Percentiles rank a stretch among this genome's conserved stretches.
phyloP scores from a whole-genome alignment of 106 monocot species.

The Dendrobium nobile region DNA sequence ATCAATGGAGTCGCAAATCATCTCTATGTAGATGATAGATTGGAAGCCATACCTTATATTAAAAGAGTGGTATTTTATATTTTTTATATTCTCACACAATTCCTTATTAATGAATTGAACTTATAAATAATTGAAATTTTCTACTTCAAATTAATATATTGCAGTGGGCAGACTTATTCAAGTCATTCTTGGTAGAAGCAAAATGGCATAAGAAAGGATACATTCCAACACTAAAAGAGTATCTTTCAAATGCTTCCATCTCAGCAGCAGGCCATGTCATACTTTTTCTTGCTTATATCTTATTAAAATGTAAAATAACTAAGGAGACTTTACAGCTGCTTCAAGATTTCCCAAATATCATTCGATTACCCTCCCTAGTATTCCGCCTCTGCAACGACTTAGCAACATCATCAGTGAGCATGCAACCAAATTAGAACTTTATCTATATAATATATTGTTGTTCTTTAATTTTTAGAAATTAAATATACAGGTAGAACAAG shows the following conservation, averaged over 20 bases:
- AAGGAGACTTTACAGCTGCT: constrained; percentile 13
- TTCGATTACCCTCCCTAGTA: constrained; percentile 24
- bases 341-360: constrained; percentile 12
- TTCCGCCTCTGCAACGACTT: constrained; percentile 46
- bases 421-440: background rate
- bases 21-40: constrained; percentile 9
- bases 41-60: constrained; percentile 18
- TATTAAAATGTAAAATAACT: background rate
- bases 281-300: constrained; percentile 16
- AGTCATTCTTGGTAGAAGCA: constrained; percentile 34
- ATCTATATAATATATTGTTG: too few relatives aligned
- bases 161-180: constrained; percentile 46
- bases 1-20: constrained; percentile 21
- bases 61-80: constrained; percentile 19
- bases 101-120: background rate
- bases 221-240: constrained; percentile 30
- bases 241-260: constrained; percentile 33
- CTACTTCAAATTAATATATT: background rate
- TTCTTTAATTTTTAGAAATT: background rate
- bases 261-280: constrained; percentile 17
- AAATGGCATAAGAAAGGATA: constrained; percentile 28
- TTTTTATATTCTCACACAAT: background rate
- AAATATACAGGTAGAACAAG: constrained; percentile 33
- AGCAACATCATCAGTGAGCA: constrained; percentile 33
- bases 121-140: too few relatives aligned